Conservation (phyloP, 2,329 filamentous ascomycete genomes). For the Colletotrichum sp. region DNA sequence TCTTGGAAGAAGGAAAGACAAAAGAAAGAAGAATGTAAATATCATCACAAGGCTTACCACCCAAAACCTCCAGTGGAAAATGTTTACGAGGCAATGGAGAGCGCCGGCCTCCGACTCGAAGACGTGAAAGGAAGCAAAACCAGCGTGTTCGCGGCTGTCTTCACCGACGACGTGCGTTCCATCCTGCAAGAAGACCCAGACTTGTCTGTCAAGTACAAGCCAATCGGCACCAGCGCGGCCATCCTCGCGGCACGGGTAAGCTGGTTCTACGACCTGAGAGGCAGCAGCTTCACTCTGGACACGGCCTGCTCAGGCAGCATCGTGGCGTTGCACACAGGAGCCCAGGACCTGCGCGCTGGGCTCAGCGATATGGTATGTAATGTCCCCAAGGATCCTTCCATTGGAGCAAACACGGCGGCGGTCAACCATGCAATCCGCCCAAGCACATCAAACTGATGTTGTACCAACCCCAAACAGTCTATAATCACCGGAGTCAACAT, state of each 20-base stretch:
- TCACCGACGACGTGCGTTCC: not conserved
- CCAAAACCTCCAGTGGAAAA: constrained; percentile 16
- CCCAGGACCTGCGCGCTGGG: constrained; percentile 25
- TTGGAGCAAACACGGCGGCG: not conserved
- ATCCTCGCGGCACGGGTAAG: not conserved
- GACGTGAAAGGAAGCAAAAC: not conserved
- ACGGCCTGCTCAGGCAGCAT: constrained; percentile 56
- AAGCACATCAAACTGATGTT: not conserved
- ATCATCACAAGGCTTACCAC: not conserved
- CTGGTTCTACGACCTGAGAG: constrained; percentile 46
- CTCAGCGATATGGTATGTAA: constrained; percentile 17
- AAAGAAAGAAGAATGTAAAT: not conserved
- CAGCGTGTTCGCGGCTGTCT: constrained; percentile 2
- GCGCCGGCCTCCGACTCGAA: constrained; percentile 19
- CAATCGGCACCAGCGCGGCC: constrained; percentile 47
- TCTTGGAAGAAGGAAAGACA: not conserved
- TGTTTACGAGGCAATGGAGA: constrained; percentile 24
- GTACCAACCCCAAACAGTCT: constrained; percentile 12
- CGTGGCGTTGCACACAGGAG: constrained; percentile 48
- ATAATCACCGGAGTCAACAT: constrained; percentile 25
- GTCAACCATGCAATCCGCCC: not conserved
- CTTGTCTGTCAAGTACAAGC: constrained; percentile 25
- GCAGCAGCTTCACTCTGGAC: constrained; percentile 52
- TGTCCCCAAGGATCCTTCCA: not conserved
- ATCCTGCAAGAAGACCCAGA: constrained; percentile 26